These are phyloP conservation scores for Umbelopsis vinacea DNA, from an alignment of 192 early-diverging fungal genomes.

Conservation along the genomic window DNA sequence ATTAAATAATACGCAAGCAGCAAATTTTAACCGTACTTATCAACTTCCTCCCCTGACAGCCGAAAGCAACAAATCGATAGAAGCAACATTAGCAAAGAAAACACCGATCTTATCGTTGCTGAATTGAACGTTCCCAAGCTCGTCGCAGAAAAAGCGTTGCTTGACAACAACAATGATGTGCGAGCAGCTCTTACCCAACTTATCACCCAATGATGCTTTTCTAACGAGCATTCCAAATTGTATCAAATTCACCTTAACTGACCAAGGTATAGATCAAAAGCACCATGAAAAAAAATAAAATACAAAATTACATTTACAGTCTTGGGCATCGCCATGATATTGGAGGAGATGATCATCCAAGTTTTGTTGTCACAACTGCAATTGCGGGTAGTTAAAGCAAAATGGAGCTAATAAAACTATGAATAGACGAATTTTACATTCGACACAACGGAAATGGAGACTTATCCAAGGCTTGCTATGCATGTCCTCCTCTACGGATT, in stretches of 20 bases:
- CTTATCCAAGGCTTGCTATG: too few relatives aligned
- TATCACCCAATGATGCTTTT: conserved; percentile 4
- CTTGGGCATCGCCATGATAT: too few relatives aligned
- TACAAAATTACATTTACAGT: neutral
- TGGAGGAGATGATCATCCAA: too few relatives aligned
- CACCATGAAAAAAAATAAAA: neutral
- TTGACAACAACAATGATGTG: conserved; percentile 15
- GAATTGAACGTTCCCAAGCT: conserved; percentile 16
- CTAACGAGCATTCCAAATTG: neutral
- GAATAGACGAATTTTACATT: too few relatives aligned
- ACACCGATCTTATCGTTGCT: neutral
- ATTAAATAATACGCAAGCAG: neutral
- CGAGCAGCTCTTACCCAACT: conserved; percentile 19
- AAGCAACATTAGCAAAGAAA: conserved; percentile 12
- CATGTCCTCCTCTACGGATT: too few relatives aligned
- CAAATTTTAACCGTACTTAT: neutral
- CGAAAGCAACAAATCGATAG: conserved; percentile 18
- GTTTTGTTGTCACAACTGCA: too few relatives aligned
- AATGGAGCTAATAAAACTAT: too few relatives aligned
- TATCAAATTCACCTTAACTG: neutral
- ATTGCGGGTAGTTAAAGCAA: too few relatives aligned
- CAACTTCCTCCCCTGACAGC: neutral
- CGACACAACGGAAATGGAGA: too few relatives aligned
- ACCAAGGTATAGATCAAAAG: neutral
- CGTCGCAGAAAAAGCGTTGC: conserved; percentile 1